Base-by-base conservation (phyloP, 2,329 filamentous ascomycete species). In the Zymoseptoria crescenta region DNA sequence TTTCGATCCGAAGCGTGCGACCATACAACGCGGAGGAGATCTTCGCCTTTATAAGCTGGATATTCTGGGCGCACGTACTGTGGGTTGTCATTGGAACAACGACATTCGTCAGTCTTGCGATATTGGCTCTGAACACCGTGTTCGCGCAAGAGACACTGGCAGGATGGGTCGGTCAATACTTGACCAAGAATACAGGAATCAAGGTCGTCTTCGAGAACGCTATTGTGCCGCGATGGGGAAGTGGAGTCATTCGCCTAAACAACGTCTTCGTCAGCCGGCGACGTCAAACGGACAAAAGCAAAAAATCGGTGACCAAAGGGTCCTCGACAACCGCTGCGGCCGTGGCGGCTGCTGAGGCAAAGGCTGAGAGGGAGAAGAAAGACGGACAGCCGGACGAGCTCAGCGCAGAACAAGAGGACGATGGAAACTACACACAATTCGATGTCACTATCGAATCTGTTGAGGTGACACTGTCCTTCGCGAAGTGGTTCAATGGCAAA, bases 401-500 rank as follows among this genome's bases (percentile, higher is more conserved):
- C 6, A 52, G 41, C 4, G 53, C 52, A 28, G 80, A 83, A 62
- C 83, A 86, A 59, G 92, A 87, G 59, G 93, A 97, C 69, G 93
- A 97, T 70, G 91, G 89, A 19, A 99, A 99, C 71, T 99, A 97
- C 73, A 96, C 92, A 0, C 94, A 99, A 67, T 99, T 96, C 67
- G 94, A 99, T 70, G 80, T 99, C 16, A 96, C 91, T 0, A 90
- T 99, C 60, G 90, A 94, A 63, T 95, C 90, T 0, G 90, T 99
- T 62, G 96, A 99, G 69, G 93, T 99, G 49, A 97, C 93, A 0
- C 74, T 99, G 27, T 99, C 94, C 0, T 97, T 99, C 67, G 82
- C 91, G n/a, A 97, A 96, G 72, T 99, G 94, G 94, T 95, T 96
- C 84, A 97, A 96, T 67, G 93, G 94, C 21, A 96, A 93, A 73